Conservation (phyloP, 768 basidiomycete genomes). For the Mycena vitilis region DNA sequence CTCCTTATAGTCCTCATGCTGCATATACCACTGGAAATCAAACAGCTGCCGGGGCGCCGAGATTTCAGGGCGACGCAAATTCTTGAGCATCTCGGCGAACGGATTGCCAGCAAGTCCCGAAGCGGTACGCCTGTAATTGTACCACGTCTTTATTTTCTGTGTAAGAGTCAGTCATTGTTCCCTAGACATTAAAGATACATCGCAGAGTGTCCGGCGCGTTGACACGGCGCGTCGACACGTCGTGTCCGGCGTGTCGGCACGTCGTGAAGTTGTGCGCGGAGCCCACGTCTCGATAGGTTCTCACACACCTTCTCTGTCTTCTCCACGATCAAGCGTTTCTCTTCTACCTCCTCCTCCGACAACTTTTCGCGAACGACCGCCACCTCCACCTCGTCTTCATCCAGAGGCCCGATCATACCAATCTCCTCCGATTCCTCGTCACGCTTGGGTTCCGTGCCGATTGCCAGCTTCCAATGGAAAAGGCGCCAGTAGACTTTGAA, state of each 20-base stretch:
- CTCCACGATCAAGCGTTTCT: no score
- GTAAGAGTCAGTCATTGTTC: no score
- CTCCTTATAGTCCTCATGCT: conserved; percentile 1
- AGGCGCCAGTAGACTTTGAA: not conserved
- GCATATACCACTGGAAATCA: conserved; percentile 25
- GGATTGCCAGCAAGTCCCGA: not conserved
- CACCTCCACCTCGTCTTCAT: no score
- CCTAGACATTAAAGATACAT: no score
- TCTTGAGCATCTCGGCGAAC: not conserved
- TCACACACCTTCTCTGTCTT: no score
- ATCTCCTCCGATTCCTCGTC: not conserved
- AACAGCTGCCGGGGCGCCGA: not conserved
- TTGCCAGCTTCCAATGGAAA: not conserved
- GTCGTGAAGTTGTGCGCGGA: no score
- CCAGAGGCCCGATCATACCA: not conserved
- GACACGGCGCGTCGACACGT: no score
- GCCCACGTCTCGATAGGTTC: no score
- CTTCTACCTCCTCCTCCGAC: no score
- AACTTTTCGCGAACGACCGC: no score
- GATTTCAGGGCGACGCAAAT: not conserved
- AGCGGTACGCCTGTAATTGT: not conserved
- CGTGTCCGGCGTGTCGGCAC: no score
- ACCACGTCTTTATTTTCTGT: conserved; percentile 13
- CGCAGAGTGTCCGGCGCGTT: no score
- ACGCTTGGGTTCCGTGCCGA: not conserved